Conservation (phyloP, 768 basidiomycete genomes). For the Cubamyces sp. region DNA sequence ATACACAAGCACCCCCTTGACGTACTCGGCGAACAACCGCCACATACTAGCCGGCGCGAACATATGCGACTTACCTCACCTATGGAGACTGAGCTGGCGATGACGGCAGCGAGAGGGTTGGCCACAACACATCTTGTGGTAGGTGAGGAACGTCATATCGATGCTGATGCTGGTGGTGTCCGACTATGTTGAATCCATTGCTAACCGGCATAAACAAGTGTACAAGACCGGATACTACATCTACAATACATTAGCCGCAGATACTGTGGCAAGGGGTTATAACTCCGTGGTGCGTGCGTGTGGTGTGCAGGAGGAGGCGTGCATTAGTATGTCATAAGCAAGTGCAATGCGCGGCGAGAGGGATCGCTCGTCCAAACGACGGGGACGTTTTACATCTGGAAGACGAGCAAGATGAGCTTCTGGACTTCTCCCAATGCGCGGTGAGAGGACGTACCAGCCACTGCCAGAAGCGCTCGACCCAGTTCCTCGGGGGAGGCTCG, state of each 20-base stretch:
- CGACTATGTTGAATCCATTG: not conserved
- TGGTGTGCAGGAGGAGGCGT: not conserved
- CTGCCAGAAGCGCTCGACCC: constrained; percentile 70
- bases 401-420: not conserved
- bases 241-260: constrained; percentile 16
- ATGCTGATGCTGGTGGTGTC: too few species aligned
- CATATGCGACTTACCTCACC: too few species aligned
- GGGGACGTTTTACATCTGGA: constrained; percentile 23
- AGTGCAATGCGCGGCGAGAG: not conserved
- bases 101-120: too few species aligned
- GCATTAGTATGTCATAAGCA: constrained; percentile 14
- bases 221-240: constrained; percentile 11
- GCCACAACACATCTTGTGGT: too few species aligned
- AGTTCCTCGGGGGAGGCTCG: constrained; percentile 72
- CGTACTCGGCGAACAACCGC: not conserved
- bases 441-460: constrained; percentile 64
- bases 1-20: too few species aligned
- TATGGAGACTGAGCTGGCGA: too few species aligned
- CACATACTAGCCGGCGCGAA: not conserved
- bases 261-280: constrained; percentile 4
- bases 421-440: not conserved
- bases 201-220: not conserved
- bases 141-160: too few species aligned
- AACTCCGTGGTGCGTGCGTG: constrained; percentile 2
- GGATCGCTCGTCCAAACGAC: not conserved